phyloP scores from a whole-genome alignment of 345 rosid species.

The Lepidium didymum region DNA sequence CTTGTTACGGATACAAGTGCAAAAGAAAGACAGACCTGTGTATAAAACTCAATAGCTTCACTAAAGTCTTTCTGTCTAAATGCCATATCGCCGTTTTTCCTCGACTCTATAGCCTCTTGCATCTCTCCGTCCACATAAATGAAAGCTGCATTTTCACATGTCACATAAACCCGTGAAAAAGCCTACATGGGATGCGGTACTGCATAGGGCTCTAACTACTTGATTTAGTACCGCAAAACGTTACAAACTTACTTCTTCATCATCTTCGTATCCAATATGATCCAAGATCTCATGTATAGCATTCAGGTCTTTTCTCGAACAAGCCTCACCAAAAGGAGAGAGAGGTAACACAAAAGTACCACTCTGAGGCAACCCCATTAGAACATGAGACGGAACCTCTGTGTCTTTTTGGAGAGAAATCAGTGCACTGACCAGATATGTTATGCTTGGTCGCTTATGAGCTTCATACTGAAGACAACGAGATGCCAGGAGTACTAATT shows the following conservation, averaged over 20 bases:
- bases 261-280: constrained; percentile 75
- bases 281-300: constrained; percentile 76
- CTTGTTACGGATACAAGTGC: neutral
- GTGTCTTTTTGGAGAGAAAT: constrained; percentile 76
- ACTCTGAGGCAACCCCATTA: constrained; percentile 62
- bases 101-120: constrained; percentile 78
- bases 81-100: constrained; percentile 77
- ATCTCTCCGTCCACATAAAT: constrained; percentile 79
- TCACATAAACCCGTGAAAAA: neutral
- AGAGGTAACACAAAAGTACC: constrained; percentile 41
- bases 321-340: constrained; percentile 85
- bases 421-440: constrained; percentile 57
- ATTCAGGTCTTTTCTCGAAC: constrained; percentile 65
- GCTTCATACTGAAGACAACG: constrained; percentile 79
- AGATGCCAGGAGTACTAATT: constrained; percentile 73
- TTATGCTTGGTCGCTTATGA: constrained; percentile 74
- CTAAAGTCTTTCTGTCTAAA: constrained; percentile 65
- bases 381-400: constrained; percentile 69
- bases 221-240: constrained; percentile 13
- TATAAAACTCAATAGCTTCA: constrained; percentile 54
- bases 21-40: constrained; percentile 47
- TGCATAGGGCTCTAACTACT: neutral
- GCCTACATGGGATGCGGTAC: neutral
- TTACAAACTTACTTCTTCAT: constrained; percentile 61
- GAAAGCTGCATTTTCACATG: constrained; percentile 52